Percentiles rank a stretch among this genome's conserved stretches.
Conservation (phyloP, 176 grass and related monocot species). For the Musa beccarii region DNA sequence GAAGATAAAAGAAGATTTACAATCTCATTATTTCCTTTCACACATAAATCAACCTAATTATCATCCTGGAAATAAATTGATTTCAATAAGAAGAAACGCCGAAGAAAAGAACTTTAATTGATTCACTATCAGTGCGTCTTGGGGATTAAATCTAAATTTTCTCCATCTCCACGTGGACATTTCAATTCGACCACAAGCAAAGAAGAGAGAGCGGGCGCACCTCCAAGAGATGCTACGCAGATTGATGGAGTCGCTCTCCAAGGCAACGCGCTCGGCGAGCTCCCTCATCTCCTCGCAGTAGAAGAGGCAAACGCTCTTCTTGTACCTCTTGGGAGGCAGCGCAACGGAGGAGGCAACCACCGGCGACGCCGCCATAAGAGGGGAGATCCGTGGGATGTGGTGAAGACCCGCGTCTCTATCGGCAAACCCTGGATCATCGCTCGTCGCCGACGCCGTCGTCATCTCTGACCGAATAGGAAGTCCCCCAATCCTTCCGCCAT, state of each 20-base stretch:
- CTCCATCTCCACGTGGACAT: neutral
- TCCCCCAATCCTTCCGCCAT: neutral
- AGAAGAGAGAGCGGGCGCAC: conserved; percentile 15
- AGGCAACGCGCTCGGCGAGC: conserved; percentile 57
- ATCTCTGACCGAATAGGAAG: neutral
- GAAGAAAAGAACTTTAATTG: neutral
- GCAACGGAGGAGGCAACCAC: conserved; percentile 4
- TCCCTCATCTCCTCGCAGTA: conserved; percentile 82
- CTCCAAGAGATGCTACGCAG: conserved; percentile 86
- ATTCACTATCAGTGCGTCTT: no score
- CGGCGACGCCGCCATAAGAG: conserved; percentile 16
- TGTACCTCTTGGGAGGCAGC: conserved; percentile 28
- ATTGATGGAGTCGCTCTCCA: conserved; percentile 48
- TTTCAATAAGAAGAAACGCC: neutral
- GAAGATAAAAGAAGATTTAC: neutral
- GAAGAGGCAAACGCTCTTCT: conserved; percentile 75
- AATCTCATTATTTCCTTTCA: neutral
- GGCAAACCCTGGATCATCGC: neutral
- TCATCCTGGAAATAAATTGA: neutral
- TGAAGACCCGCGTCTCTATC: neutral
- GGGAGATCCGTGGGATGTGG: conserved; percentile 7
- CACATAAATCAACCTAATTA: neutral
- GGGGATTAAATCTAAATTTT: neutral
- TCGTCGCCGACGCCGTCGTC: neutral
- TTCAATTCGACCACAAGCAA: neutral